phyloP scores from a whole-genome alignment of 2,329 filamentous ascomycete species.

The Coniella lustricola region DNA sequence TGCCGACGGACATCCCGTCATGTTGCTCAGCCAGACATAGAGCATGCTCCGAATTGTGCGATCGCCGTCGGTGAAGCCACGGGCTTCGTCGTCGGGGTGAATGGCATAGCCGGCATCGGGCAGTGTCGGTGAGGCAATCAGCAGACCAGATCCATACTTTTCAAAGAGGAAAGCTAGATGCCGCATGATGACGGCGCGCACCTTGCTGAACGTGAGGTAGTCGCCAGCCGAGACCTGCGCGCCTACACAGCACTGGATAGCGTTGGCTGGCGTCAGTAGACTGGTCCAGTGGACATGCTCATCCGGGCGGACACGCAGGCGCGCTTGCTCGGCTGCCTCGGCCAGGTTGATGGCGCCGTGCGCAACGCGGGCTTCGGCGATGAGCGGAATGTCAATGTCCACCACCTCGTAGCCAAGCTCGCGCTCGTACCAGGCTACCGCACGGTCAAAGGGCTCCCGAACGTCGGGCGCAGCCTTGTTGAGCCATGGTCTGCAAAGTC shows the following conservation, averaged over 20 bases:
- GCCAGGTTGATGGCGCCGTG: constrained; percentile 72
- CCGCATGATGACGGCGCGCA: constrained; percentile 71
- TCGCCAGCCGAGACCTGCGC: constrained; percentile 60
- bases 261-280: constrained; percentile 59
- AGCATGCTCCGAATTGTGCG: constrained; percentile 70
- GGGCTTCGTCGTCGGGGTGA: constrained; percentile 47
- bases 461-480: constrained; percentile 60
- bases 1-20: constrained; percentile 69
- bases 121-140: constrained; percentile 73
- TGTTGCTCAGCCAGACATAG: constrained; percentile 81
- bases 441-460: constrained; percentile 50
- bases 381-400: constrained; percentile 58
- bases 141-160: constrained; percentile 58
- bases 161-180: constrained; percentile 68
- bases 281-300: constrained; percentile 43
- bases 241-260: constrained; percentile 60
- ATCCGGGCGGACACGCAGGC: constrained; percentile 23
- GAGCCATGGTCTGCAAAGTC: constrained; percentile 64
- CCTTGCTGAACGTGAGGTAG: constrained; percentile 62
- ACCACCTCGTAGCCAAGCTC: constrained; percentile 42
- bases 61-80: constrained; percentile 71
- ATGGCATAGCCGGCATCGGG: constrained; percentile 71
- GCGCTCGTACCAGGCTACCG: constrained; percentile 51
- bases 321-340: constrained; percentile 52
- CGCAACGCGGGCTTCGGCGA: constrained; percentile 66